Evolutionary conservation across 371 early-diverging fungal species (phyloP).

Genomic region (Blastocladiella emersonii): DNA sequence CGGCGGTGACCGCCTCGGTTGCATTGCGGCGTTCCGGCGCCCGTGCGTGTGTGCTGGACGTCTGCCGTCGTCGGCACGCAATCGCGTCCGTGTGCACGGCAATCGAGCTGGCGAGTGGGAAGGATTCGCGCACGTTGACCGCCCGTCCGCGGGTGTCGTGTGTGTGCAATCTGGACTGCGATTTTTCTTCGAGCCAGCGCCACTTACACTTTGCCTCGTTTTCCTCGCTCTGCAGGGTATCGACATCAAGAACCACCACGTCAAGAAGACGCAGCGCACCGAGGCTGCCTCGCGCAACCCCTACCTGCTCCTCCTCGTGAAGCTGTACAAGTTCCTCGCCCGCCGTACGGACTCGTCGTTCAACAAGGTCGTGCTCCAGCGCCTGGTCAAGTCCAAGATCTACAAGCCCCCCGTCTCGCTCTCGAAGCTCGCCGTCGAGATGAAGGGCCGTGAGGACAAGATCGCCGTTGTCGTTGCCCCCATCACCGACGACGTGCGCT

Average conservation of each 20-base stretch:
- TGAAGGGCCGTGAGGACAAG: conserved; percentile 52
- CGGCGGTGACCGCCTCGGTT: too few relatives aligned
- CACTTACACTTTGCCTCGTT: not conserved
- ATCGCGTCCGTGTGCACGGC: too few relatives aligned
- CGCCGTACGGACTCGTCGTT: conserved; percentile 95
- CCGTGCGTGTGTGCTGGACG: too few relatives aligned
- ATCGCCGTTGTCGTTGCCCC: conserved; percentile 88
- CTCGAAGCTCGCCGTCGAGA: conserved; percentile 67
- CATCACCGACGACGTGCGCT: conserved; percentile 90
- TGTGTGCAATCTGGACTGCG: too few relatives aligned
- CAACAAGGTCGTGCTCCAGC: conserved; percentile 96
- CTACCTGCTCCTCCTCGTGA: conserved; percentile 89
- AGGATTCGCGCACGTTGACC: too few relatives aligned
- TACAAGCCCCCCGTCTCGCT: conserved; percentile 91
- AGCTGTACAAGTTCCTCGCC: conserved; percentile 96
- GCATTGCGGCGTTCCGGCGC: too few relatives aligned
- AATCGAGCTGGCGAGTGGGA: too few relatives aligned
- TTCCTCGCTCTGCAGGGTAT: conserved; percentile 71
- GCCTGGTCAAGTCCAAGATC: conserved; percentile 94
- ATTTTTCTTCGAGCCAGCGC: too few relatives aligned
- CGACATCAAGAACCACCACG: conserved; percentile 91
- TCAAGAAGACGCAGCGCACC: conserved; percentile 71
- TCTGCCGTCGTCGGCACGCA: too few relatives aligned
- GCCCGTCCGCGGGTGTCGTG: too few relatives aligned
- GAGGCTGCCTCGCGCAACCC: conserved; percentile 85